These are phyloP conservation scores for Penicillium paxilli DNA, from an alignment of 495 filamentous ascomycete genomes.

Conservation along the genomic window DNA sequence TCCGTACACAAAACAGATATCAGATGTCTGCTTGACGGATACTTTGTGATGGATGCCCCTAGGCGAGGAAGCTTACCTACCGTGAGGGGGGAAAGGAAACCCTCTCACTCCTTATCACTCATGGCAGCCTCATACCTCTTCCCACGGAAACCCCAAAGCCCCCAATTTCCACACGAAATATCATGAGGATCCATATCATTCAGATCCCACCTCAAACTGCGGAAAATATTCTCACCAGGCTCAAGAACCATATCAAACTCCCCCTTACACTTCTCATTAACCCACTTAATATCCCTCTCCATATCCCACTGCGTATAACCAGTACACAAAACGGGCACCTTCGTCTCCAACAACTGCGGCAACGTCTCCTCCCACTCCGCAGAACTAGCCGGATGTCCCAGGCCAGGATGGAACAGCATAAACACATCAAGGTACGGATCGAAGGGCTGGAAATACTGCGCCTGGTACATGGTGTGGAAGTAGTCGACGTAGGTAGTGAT, in stretches of 20 bases:
- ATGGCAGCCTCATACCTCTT: constrained; percentile 69
- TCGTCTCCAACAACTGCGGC: constrained; percentile 87
- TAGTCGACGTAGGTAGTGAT: constrained; percentile 97
- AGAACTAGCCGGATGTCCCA: constrained; percentile 88
- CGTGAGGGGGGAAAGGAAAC: no score
- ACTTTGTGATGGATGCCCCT: no score
- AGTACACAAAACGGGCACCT: constrained; percentile 88
- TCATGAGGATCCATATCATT: constrained; percentile 95
- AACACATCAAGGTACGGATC: constrained; percentile 98
- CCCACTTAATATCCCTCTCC: constrained; percentile 87
- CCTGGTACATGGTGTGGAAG: constrained; percentile 93
- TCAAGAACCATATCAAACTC: constrained; percentile 92
- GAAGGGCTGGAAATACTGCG: constrained; percentile 84
- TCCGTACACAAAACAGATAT: no score
- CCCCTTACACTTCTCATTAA: constrained; percentile 75
- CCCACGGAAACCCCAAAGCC: constrained; percentile 92
- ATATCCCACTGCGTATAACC: constrained; percentile 96
- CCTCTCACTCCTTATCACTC: constrained; percentile 7
- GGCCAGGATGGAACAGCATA: constrained; percentile 91
- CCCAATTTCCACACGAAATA: constrained; percentile 94
- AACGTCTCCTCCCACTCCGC: constrained; percentile 93
- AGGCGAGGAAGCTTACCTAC: no score
- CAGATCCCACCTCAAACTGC: constrained; percentile 94
- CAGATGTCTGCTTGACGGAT: no score
- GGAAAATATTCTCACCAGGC: constrained; percentile 91